phyloP scores from a whole-genome alignment of 1,284 basidiomycete species.

The Malassezia equina region DNA sequence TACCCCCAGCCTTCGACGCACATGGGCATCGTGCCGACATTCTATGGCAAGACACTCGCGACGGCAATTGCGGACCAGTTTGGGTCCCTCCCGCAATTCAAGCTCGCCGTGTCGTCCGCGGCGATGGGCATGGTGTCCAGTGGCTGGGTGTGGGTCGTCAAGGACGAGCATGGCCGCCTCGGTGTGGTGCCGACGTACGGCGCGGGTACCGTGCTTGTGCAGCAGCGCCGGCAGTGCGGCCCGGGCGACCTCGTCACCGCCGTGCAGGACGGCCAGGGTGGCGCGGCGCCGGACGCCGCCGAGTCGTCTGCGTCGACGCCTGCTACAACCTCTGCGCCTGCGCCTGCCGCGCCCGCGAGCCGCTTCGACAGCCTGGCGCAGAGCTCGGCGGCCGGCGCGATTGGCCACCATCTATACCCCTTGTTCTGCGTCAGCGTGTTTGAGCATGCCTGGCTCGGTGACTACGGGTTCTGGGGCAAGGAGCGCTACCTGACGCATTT shows the following conservation, averaged over 20 bases:
- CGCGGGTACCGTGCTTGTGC: constrained; percentile 74
- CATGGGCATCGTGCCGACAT: constrained; percentile 12
- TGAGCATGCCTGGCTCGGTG: constrained; percentile 81
- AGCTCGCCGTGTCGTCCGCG: constrained; percentile 66
- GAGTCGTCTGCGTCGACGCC: neutral
- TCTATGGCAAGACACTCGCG: constrained; percentile 46
- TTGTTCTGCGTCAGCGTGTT: constrained; percentile 75
- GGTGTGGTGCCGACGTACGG: constrained; percentile 77
- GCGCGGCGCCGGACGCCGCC: constrained; percentile 14
- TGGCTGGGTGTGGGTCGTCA: constrained; percentile 81
- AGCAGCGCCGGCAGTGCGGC: constrained; percentile 32
- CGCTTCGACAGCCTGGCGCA: constrained; percentile 14
- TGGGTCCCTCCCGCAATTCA: constrained; percentile 61
- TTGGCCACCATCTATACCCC: constrained; percentile 61
- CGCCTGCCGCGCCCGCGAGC: neutral
- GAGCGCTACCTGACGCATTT: constrained; percentile 79
- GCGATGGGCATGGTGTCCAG: constrained; percentile 64
- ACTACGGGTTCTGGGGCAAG: constrained; percentile 88
- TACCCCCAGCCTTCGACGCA: constrained; percentile 19
- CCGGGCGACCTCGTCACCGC: constrained; percentile 26
- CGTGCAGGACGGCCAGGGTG: constrained; percentile 25
- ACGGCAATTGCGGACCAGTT: constrained; percentile 55
- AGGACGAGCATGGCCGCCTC: constrained; percentile 58
- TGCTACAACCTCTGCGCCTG: neutral
- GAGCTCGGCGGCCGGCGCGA: constrained; percentile 20